Conservation (phyloP, 2,329 filamentous ascomycete genomes). For the Metarhizium anisopliae region DNA sequence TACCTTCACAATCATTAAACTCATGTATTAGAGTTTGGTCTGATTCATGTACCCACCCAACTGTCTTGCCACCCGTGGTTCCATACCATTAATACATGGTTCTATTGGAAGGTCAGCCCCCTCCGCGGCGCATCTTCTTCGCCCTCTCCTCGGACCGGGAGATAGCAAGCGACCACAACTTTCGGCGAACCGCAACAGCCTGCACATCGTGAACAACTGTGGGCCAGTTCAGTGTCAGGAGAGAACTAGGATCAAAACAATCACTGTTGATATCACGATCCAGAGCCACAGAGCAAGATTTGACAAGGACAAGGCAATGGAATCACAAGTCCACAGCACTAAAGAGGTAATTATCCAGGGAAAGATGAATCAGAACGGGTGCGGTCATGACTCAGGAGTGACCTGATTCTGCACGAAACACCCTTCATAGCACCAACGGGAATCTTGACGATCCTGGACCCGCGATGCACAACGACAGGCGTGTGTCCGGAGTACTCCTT, state of each 20-base stretch:
- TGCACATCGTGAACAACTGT: not conserved
- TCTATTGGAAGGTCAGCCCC: not conserved
- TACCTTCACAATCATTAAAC: not conserved
- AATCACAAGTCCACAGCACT: not conserved
- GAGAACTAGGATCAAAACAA: not conserved
- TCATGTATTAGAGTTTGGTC: not conserved
- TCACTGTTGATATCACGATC: not conserved
- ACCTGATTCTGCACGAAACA: constrained; percentile 1
- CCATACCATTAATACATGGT: not conserved
- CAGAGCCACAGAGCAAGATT: not conserved
- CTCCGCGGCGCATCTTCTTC: too few species aligned
- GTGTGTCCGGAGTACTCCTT: not conserved
- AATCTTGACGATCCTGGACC: not conserved
- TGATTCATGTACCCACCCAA: not conserved
- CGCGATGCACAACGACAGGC: not conserved
- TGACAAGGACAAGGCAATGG: not conserved
- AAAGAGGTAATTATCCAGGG: not conserved
- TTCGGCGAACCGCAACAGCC: not conserved
- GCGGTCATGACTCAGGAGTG: constrained; percentile 1
- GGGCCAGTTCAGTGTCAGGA: not conserved
- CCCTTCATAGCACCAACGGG: not conserved
- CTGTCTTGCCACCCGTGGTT: not conserved
- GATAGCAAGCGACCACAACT: not conserved
- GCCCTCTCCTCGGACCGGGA: not conserved
- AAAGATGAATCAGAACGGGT: not conserved